Evolutionary conservation across 2,329 filamentous ascomycete genomes (phyloP).

Genomic region (Taxawa tesnikishii): DNA sequence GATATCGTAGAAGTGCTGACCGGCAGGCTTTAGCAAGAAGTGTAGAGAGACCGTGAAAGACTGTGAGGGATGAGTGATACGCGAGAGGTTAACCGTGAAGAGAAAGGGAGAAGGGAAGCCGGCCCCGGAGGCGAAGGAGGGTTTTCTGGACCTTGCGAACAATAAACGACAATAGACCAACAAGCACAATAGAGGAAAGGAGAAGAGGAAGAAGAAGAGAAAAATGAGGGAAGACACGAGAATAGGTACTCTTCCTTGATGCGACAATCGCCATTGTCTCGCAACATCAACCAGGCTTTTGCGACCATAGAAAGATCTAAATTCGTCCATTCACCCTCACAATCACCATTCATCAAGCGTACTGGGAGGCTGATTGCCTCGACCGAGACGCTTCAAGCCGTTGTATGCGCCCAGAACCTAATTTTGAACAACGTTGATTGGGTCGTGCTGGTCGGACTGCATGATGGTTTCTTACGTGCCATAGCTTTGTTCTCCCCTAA

Average conservation of each 20-base stretch:
- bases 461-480: too few species aligned
- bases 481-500: too few species aligned
- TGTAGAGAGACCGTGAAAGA: constrained; percentile 1
- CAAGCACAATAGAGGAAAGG: constrained; percentile 7
- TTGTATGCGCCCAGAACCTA: too few species aligned
- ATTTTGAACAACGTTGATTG: too few species aligned
- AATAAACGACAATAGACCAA: constrained; percentile 6
- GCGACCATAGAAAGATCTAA: too few species aligned
- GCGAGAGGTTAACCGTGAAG: constrained; percentile 1
- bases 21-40: constrained; percentile 7
- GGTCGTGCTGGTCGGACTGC: too few species aligned
- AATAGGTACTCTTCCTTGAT: constrained; percentile 1
- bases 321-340: too few species aligned
- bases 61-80: constrained; percentile 1
- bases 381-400: too few species aligned
- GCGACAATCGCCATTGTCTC: constrained; percentile 14
- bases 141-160: constrained; percentile 12
- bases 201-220: constrained; percentile 10
- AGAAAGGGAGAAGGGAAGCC: constrained; percentile 2
- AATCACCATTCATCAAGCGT: too few species aligned
- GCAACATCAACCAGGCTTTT: too few species aligned
- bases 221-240: constrained; percentile 9
- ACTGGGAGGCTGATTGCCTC: too few species aligned
- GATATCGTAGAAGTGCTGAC: constrained; percentile 5
- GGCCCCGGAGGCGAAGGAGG: constrained; percentile 1